Evolutionary conservation across 495 filamentous ascomycete species (phyloP).

Genomic region (Talaromyces wortmannii): DNA sequence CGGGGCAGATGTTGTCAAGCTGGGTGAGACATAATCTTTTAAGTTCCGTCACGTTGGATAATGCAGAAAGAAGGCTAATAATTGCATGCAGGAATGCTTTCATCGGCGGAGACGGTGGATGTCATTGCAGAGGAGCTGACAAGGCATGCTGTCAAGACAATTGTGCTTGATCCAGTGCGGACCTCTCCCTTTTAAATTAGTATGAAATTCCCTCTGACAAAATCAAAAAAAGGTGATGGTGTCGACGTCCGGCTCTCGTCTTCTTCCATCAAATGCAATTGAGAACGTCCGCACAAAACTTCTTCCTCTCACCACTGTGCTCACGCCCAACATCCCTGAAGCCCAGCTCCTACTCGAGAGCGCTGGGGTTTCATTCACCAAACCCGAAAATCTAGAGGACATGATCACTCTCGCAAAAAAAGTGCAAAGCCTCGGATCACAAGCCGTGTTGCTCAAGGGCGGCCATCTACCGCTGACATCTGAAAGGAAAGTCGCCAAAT

Average conservation of each 20-base stretch:
- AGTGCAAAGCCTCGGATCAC: conserved; percentile 61
- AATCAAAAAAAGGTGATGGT: conserved; percentile 74
- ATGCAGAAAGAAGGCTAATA: not conserved
- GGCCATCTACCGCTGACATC: conserved; percentile 78
- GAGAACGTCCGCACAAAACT: conserved; percentile 54
- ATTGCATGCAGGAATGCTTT: conserved; percentile 69
- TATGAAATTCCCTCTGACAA: conserved; percentile 7
- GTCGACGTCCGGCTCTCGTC: conserved; percentile 71
- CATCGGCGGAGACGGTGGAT: conserved; percentile 67
- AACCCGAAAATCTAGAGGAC: conserved; percentile 50
- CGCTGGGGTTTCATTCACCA: conserved; percentile 34
- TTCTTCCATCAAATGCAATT: conserved; percentile 67
- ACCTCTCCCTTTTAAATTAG: not conserved
- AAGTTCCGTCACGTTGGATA: no score
- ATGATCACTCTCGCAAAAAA: conserved; percentile 60
- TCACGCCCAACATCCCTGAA: conserved; percentile 93
- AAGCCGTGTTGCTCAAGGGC: conserved; percentile 83
- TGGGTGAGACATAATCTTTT: conserved; percentile 47
- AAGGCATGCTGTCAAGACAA: conserved; percentile 48
- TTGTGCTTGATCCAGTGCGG: conserved; percentile 80
- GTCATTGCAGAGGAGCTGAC: conserved; percentile 63
- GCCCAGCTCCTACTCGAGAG: conserved; percentile 65
- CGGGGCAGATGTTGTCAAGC: conserved; percentile 84
- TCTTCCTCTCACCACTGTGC: conserved; percentile 68
- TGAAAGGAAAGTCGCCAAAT: conserved; percentile 44